Evolutionary conservation across 768 basidiomycete species (phyloP).

Genomic region (Leucosporidium yakuticum): DNA sequence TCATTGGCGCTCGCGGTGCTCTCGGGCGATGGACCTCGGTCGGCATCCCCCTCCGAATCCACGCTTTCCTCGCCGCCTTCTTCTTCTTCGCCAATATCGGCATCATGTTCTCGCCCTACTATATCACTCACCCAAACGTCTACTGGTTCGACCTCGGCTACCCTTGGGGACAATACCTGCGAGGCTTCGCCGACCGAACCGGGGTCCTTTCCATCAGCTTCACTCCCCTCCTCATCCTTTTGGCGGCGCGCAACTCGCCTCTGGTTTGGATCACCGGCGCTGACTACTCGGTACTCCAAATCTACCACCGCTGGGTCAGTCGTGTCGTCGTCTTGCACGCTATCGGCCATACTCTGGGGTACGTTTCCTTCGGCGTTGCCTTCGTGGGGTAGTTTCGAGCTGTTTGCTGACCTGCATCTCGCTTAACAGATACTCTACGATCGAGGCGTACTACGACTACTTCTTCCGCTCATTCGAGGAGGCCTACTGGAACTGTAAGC

Average conservation of each 20-base stretch:
- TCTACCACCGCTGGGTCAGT: conserved; percentile 21
- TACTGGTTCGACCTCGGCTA: conserved; percentile 1
- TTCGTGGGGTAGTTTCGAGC: too few relatives aligned
- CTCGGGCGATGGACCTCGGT: not conserved
- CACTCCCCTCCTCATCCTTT: conserved; percentile 13
- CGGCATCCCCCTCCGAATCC: not conserved
- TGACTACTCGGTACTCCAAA: conserved; percentile 12
- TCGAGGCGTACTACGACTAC: too few relatives aligned
- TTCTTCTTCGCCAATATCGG: conserved; percentile 1
- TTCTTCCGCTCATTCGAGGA: not conserved
- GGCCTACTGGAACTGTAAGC: conserved; percentile 15
- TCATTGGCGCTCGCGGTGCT: not conserved
- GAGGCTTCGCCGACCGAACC: conserved; percentile 7
- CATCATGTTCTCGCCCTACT: not conserved
- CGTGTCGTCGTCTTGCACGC: conserved; percentile 2
- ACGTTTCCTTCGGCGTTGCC: too few relatives aligned
- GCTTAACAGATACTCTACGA: too few relatives aligned
- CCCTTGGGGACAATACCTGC: not conserved
- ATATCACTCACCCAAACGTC: not conserved
- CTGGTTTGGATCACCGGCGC: not conserved
- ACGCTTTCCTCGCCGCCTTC: not conserved
- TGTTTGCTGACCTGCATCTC: too few relatives aligned
- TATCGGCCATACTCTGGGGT: conserved; percentile 3
- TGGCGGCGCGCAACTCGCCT: conserved; percentile 20
- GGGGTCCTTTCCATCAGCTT: conserved; percentile 3